phyloP scores from a whole-genome alignment of 805 yeast species.

The Saccharomycopsis lassenensis region DNA sequence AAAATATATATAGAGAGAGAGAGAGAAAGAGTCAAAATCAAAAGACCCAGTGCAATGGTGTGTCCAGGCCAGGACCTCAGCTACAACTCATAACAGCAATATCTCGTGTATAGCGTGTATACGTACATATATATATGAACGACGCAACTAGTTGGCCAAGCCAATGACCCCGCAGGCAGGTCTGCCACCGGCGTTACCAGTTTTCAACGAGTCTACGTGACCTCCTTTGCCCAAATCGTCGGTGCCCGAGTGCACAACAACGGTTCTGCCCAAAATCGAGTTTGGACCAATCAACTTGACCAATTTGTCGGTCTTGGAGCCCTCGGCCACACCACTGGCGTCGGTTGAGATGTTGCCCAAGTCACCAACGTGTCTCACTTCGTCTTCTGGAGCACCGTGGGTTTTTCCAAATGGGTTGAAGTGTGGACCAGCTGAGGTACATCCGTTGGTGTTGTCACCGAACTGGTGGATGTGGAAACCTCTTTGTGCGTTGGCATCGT shows the following conservation, averaged over 20 bases:
- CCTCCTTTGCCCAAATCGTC: slow-evolving; percentile 96
- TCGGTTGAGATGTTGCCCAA: slow-evolving; percentile 91
- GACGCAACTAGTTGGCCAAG: slow-evolving; percentile 37
- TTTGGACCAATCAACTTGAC: slow-evolving; percentile 78
- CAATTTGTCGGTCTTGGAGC: slow-evolving; percentile 65
- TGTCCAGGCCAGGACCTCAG: too few species aligned
- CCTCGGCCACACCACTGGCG: slow-evolving; percentile 82
- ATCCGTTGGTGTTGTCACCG: slow-evolving; percentile 98
- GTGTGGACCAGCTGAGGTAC: slow-evolving; percentile 98
- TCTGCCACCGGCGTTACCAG: slow-evolving; percentile 98
- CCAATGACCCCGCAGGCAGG: slow-evolving; percentile 99
- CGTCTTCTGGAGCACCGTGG: slow-evolving; percentile 89
- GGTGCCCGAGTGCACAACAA: slow-evolving; percentile 84
- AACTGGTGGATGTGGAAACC: slow-evolving; percentile 98
- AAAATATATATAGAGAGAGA: too few species aligned
- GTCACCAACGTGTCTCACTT: slow-evolving; percentile 84
- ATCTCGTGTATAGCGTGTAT: too few species aligned
- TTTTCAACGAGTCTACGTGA: slow-evolving; percentile 79
- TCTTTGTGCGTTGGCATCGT: slow-evolving; percentile 75
- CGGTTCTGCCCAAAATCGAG: slow-evolving; percentile 90
- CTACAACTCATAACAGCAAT: too few species aligned
- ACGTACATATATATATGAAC: too few species aligned
- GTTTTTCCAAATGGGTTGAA: slow-evolving; percentile 83
- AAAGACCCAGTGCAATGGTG: too few species aligned
- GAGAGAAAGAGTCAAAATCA: too few species aligned